Conservation (phyloP, 257 asterid species). For the Solanum etuberosum region DNA sequence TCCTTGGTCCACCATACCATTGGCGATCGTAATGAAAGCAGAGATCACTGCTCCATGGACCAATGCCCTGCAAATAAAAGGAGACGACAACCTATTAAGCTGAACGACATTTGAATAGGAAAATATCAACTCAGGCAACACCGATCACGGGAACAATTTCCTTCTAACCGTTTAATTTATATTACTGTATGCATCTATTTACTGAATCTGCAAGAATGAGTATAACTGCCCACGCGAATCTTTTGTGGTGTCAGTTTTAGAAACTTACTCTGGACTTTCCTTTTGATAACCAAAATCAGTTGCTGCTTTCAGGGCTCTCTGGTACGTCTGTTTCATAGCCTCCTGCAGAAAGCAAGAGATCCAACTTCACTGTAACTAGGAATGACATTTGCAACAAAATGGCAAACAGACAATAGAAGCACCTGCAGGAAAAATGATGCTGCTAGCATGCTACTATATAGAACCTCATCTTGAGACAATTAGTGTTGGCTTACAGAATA, state of each 20-base stretch:
- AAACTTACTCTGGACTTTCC: slow-evolving; percentile 94
- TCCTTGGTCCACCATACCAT: slow-evolving; percentile 93
- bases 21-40: slow-evolving; percentile 80
- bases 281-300: slow-evolving; percentile 83
- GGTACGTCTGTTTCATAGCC: slow-evolving; percentile 91
- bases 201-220: not conserved
- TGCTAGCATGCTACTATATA: not conserved
- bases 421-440: not conserved
- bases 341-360: slow-evolving; percentile 36
- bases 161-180: not conserved
- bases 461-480: not conserved
- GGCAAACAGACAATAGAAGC: not conserved
- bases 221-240: not conserved
- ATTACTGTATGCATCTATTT: not conserved
- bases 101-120: not conserved
- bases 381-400: not conserved
- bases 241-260: not conserved
- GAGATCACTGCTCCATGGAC: slow-evolving; percentile 86
- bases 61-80: slow-evolving; percentile 41
- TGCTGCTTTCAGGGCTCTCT: slow-evolving; percentile 78
- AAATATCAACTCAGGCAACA: not conserved
- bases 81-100: not conserved
- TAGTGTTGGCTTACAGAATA: not conserved
- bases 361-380: not conserved
- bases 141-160: not conserved